phyloP scores from a whole-genome alignment of 2,329 filamentous ascomycete genomes.

The Fusarium miscanthi region DNA sequence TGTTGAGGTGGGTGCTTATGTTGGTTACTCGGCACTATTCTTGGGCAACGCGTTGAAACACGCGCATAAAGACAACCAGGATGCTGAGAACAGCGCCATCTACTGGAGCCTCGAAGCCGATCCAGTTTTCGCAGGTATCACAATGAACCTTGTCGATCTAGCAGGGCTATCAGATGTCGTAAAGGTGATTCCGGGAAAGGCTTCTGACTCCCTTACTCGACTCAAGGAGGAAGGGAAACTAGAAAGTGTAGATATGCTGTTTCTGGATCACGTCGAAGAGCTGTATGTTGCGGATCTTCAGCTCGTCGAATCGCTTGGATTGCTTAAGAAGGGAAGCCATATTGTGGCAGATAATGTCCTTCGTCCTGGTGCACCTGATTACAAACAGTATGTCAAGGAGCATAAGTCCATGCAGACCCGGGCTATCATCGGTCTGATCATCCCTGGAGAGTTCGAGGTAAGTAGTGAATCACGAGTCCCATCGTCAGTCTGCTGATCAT shows the following conservation, averaged over 20 bases:
- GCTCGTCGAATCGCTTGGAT: not conserved
- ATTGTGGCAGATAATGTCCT: not conserved
- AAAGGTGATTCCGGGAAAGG: not conserved
- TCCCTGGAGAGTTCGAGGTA: not conserved
- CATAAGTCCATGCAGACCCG: not conserved
- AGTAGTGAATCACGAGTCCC: fast-evolving
- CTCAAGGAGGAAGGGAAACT: not conserved
- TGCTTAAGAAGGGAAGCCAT: not conserved
- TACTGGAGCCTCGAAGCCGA: not conserved
- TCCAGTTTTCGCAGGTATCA: not conserved
- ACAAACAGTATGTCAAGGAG: not conserved
- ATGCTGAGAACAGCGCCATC: fast-evolving
- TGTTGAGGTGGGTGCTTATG: not conserved
- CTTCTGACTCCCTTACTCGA: not conserved
- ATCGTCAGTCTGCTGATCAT: not conserved
- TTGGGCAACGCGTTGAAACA: not conserved
- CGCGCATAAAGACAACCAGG: not conserved
- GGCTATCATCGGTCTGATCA: not conserved
- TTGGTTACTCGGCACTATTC: not conserved
- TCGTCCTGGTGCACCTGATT: not conserved
- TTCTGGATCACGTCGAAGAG: not conserved
- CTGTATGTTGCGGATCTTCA: fast-evolving
- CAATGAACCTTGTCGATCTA: not conserved
- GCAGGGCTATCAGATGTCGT: not conserved
- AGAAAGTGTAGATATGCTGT: not conserved